Conservation (phyloP, 2,329 filamentous ascomycete species). For the Sporothrix globosa region DNA sequence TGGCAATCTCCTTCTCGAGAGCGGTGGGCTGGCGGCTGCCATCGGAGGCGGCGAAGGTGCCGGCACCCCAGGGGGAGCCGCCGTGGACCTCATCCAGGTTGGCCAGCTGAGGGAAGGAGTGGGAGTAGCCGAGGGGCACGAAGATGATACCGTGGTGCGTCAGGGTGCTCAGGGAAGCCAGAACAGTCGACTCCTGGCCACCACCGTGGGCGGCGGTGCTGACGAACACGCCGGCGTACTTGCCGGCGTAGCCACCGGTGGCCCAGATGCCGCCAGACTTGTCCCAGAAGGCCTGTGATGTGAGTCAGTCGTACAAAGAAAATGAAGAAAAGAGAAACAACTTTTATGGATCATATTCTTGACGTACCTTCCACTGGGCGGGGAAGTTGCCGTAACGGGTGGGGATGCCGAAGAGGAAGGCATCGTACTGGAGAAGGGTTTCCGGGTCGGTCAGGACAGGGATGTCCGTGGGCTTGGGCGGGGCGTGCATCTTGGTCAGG, state of each 20-base stretch:
- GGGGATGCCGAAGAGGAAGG: slow-evolving; percentile 88
- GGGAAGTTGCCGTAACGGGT: slow-evolving; percentile 98
- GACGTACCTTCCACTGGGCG: slow-evolving; percentile 78
- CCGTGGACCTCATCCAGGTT: slow-evolving; percentile 81
- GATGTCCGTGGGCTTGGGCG: slow-evolving; percentile 70
- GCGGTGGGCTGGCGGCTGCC: slow-evolving; percentile 79
- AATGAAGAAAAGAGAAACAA: no score
- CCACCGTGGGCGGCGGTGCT: slow-evolving; percentile 82
- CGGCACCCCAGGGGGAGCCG: slow-evolving; percentile 89
- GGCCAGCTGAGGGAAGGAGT: slow-evolving; percentile 69
- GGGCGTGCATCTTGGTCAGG: slow-evolving; percentile 87
- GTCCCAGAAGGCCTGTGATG: slow-evolving; percentile 75
- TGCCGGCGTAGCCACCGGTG: slow-evolving; percentile 76
- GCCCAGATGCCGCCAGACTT: slow-evolving; percentile 84
- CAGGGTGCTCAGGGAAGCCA: slow-evolving; percentile 81
- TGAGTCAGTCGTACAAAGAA: neutral
- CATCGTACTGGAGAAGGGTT: slow-evolving; percentile 76
- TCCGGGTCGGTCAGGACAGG: slow-evolving; percentile 62
- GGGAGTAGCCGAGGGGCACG: slow-evolving; percentile 92
- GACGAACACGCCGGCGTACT: slow-evolving; percentile 89
- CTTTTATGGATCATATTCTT: neutral
- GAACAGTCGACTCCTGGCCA: slow-evolving; percentile 87
- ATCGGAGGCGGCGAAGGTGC: slow-evolving; percentile 79
- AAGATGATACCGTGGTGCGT: slow-evolving; percentile 94
- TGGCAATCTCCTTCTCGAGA: slow-evolving; percentile 78